Percentiles rank a stretch among this genome's conserved stretches.
Conservation (phyloP, 495 filamentous ascomycete genomes). For the Daldinia childiae region DNA sequence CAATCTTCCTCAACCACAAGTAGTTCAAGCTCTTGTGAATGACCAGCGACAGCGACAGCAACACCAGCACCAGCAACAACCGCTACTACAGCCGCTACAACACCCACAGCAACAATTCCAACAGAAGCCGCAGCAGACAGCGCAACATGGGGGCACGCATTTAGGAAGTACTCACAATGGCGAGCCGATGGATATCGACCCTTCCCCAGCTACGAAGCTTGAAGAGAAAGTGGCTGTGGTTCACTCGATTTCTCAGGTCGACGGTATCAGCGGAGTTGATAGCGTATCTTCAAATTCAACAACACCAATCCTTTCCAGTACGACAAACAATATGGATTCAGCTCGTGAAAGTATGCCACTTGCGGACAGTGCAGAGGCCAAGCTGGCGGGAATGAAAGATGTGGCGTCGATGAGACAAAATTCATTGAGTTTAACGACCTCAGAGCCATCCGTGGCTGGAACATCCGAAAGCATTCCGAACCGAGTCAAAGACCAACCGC, state of each 20-base stretch:
- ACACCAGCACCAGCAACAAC: slow-evolving; percentile 19
- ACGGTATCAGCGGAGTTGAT: slow-evolving; percentile 38
- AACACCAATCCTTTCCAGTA: slow-evolving; percentile 52
- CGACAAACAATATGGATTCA: slow-evolving; percentile 62
- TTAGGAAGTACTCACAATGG: slow-evolving; percentile 35
- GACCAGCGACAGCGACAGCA: slow-evolving; percentile 7
- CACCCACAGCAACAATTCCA: slow-evolving; percentile 9
- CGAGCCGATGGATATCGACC: slow-evolving; percentile 42
- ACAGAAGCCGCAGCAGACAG: slow-evolving; percentile 2
- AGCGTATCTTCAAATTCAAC: slow-evolving; percentile 54
- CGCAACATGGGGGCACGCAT: slow-evolving; percentile 5
- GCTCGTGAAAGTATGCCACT: slow-evolving; percentile 61
- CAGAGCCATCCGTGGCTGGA: slow-evolving; percentile 27
- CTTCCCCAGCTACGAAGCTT: slow-evolving; percentile 26
- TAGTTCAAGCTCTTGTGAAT: background rate
- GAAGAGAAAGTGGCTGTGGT: slow-evolving; percentile 11
- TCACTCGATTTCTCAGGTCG: slow-evolving; percentile 14
- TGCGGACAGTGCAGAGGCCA: slow-evolving; percentile 48
- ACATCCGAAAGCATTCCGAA: slow-evolving; percentile 36
- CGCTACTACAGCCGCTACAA: slow-evolving; percentile 12
- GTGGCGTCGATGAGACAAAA: slow-evolving; percentile 22
- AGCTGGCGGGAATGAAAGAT: slow-evolving; percentile 36
- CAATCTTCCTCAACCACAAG: slow-evolving; percentile 4
- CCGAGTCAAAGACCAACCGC: slow-evolving; percentile 53
- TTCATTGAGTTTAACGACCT: slow-evolving; percentile 19